Conservation (phyloP, 73 alveolate species). For the Durusdinium trenchii region DNA sequence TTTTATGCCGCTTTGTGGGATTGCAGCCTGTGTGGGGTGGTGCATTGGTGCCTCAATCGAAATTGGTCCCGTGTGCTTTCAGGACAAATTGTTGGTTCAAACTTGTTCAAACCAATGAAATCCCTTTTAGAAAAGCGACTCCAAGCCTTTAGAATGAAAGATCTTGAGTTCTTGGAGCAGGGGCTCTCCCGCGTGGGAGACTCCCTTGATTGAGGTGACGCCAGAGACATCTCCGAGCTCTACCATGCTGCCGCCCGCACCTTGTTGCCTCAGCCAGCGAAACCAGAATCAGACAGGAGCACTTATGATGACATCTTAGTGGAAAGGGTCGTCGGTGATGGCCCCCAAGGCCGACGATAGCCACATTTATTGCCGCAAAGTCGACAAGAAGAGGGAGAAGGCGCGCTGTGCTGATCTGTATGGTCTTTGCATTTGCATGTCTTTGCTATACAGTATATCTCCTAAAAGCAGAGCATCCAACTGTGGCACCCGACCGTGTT, state of each 20-base stretch:
- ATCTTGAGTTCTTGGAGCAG: too few species aligned
- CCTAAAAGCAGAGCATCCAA: neutral
- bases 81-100: too few species aligned
- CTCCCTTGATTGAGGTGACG: slow-evolving; percentile 15
- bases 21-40: neutral
- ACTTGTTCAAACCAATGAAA: neutral
- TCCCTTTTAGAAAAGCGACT: neutral
- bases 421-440: neutral
- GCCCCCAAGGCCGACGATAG: slow-evolving; percentile 50
- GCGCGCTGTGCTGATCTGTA: neutral
- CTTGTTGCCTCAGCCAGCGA: neutral
- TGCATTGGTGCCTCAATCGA: neutral
- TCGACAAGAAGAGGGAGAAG: slow-evolving; percentile 80
- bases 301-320: neutral
- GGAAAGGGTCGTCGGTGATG: neutral
- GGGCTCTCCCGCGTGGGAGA: neutral
- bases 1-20: neutral
- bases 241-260: slow-evolving; percentile 71
- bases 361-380: slow-evolving; percentile 77
- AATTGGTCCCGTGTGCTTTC: too few species aligned
- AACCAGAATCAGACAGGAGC: neutral
- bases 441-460: neutral
- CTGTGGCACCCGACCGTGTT: neutral
- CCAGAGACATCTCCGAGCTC: slow-evolving; percentile 38
- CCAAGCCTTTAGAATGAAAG: too few species aligned